These are phyloP conservation scores for Colletotrichum trifolii DNA, from an alignment of 2,329 filamentous ascomycete genomes.

Conservation along the genomic window DNA sequence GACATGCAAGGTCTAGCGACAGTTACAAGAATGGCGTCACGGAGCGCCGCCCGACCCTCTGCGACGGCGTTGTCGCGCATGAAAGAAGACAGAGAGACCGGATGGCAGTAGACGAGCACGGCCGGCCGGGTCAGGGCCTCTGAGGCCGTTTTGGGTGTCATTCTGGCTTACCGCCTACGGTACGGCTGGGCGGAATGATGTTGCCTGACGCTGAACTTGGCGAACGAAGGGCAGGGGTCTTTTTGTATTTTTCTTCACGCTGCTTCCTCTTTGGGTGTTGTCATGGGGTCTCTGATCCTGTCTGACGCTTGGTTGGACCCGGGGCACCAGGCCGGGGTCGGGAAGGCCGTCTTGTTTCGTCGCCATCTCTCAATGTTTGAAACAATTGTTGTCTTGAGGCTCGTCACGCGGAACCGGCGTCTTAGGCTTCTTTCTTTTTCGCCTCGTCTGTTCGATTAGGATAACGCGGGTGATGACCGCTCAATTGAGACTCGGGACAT, in stretches of 20 bases:
- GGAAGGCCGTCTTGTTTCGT: slow-evolving; percentile 29
- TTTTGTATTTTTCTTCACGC: background rate
- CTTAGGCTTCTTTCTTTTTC: slow-evolving; percentile 5
- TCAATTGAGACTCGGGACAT: too few species aligned
- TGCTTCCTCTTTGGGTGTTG: slow-evolving; percentile 4
- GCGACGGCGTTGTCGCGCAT: slow-evolving; percentile 11
- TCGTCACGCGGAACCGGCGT: slow-evolving; percentile 15
- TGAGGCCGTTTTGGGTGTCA: slow-evolving; percentile 34
- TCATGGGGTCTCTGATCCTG: slow-evolving; percentile 6
- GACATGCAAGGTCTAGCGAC: slow-evolving; percentile 28
- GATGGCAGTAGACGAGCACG: slow-evolving; percentile 31
- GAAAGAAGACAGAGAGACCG: slow-evolving; percentile 21
- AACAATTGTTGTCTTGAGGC: slow-evolving; percentile 34
- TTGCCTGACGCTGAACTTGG: slow-evolving; percentile 5
- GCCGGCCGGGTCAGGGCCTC: slow-evolving; percentile 23
- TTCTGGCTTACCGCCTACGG: slow-evolving; percentile 10
- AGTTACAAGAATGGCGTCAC: slow-evolving; percentile 19
- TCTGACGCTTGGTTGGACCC: slow-evolving; percentile 15
- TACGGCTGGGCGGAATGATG: too few species aligned
- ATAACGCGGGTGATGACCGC: too few species aligned
- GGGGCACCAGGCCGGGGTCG: slow-evolving; percentile 8
- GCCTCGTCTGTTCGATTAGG: background rate
- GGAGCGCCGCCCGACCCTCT: slow-evolving; percentile 13
- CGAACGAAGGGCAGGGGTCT: slow-evolving; percentile 4
- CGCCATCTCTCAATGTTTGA: slow-evolving; percentile 26